Evolutionary conservation across 2,329 filamentous ascomycete genomes (phyloP), one percentile per base, ranked within the genome.

Genomic region (Arthrobotrys pseudoclavata): DNA sequence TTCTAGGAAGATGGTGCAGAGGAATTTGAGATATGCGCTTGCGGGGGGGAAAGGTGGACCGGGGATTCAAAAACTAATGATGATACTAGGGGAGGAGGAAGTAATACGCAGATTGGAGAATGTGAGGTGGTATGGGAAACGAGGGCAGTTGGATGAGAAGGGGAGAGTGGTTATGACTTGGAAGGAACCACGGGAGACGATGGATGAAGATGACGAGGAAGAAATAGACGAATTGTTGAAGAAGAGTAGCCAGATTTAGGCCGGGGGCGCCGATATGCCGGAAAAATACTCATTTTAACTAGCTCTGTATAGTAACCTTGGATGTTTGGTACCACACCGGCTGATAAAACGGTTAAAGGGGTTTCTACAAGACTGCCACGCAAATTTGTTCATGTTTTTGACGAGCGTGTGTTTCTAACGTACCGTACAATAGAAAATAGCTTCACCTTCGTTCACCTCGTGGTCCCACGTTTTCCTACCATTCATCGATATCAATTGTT

Each of bases 81-180:
- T 66, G 48, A 53, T 79, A 29, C 48, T 79, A 15, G 75, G 75
- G 6, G 69, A 74, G 31, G 64, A 79, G 37, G 67, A 77, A 29
- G 61, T 69, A 1, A 29, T 71, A 15, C 57, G 37, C 18, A 48
- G 74, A n/a, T 40, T 77, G 47, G 40, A 62, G 37, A 63, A 55
- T 37, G 61, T 77, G 12, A 37, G 47, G 67, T 77, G 74, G 74
- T 71, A 71, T 55, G 67, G 64, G 3, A 62, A 47, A 18, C 42
- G 74, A 1, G 74, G 74, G 1, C 53, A 57, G 55, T 62, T 77
- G 48, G 74, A 77, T 57, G 74, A 61, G 6, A 77, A 77, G 53
- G 74, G 74, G 26, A 64, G 74, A 22, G 67, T 77, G 18, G 62
- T 77, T 34, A 77, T 77, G 74, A 77, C 74, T 9, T 77, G 74